These are phyloP conservation scores for Huntiella moniliformis DNA, from an alignment of 2,329 filamentous ascomycete species.

Conservation along the genomic window DNA sequence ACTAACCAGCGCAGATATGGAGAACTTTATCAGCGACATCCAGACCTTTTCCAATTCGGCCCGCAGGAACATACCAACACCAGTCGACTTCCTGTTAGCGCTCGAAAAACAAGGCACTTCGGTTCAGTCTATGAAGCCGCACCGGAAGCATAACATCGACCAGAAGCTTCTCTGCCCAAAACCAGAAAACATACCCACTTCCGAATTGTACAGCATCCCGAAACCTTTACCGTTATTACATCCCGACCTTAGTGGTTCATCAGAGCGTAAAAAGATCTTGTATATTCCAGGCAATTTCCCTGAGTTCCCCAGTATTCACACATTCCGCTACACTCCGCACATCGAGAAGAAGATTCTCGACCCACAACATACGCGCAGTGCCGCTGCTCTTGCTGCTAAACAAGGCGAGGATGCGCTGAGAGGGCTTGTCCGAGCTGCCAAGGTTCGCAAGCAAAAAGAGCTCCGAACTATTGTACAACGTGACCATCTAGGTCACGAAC, in stretches of 20 bases:
- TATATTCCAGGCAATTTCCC: slow-evolving; percentile 43
- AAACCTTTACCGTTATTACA: slow-evolving; percentile 28
- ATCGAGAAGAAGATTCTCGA: slow-evolving; percentile 25
- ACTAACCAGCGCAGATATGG: slow-evolving; percentile 24
- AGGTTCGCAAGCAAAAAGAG: slow-evolving; percentile 46
- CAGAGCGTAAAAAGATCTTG: slow-evolving; percentile 33
- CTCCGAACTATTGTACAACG: slow-evolving; percentile 36
- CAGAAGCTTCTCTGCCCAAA: slow-evolving; percentile 21
- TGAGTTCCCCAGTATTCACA: slow-evolving; percentile 44
- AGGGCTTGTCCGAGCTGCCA: slow-evolving; percentile 39
- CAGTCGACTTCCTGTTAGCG: slow-evolving; percentile 37
- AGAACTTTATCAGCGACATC: slow-evolving; percentile 29
- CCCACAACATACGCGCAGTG: slow-evolving; percentile 38
- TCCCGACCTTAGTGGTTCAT: slow-evolving; percentile 36
- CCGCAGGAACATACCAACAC: slow-evolving; percentile 33
- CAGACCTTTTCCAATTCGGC: slow-evolving; percentile 28
- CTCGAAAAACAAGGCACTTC: slow-evolving; percentile 33
- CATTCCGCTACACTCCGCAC: slow-evolving; percentile 40
- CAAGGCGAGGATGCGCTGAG: slow-evolving; percentile 44
- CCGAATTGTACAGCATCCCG: slow-evolving; percentile 17
- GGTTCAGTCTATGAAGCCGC: slow-evolving; percentile 32
- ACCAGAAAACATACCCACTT: slow-evolving; percentile 14
- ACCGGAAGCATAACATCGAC: slow-evolving; percentile 34
- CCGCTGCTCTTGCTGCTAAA: slow-evolving; percentile 39
- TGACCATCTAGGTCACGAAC: slow-evolving; percentile 31